Evolutionary conservation across 169 alveolate genomes (phyloP).

Genomic region (Plasmodium berghei): DNA sequence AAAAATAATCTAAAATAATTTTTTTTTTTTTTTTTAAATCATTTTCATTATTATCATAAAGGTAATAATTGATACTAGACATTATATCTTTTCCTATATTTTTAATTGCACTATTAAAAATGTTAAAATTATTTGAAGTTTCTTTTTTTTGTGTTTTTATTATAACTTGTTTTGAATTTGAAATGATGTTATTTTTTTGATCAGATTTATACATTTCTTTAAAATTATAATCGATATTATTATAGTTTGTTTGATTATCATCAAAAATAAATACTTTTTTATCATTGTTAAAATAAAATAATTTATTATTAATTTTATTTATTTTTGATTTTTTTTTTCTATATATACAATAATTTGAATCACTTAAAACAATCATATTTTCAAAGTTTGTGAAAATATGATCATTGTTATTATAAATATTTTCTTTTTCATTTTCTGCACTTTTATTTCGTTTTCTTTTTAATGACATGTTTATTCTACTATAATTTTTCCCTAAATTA

Average conservation of each 20-base stretch:
- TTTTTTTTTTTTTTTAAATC: slow-evolving; percentile 4
- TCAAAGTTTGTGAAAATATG: not conserved
- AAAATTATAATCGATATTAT: not conserved
- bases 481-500: not conserved
- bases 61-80: slow-evolving; percentile 34
- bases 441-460: not conserved
- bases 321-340: slow-evolving; percentile 20
- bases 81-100: slow-evolving; percentile 37
- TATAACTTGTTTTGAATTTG: not conserved
- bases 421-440: not conserved
- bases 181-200: not conserved
- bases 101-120: slow-evolving; percentile 18
- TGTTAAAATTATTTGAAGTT: not conserved
- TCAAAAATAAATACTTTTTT: slow-evolving; percentile 2
- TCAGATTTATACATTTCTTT: not conserved
- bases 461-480: not conserved
- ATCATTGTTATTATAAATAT: not conserved
- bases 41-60: slow-evolving; percentile 11
- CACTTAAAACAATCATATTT: slow-evolving; percentile 4
- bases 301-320: slow-evolving; percentile 13
- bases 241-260: not conserved
- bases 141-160: not conserved
- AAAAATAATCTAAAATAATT: slow-evolving; percentile 16
- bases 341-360: slow-evolving; percentile 29
- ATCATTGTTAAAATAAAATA: slow-evolving; percentile 11